phyloP scores from a whole-genome alignment of 2,329 filamentous ascomycete genomes.

The Podosphaera fusca region DNA sequence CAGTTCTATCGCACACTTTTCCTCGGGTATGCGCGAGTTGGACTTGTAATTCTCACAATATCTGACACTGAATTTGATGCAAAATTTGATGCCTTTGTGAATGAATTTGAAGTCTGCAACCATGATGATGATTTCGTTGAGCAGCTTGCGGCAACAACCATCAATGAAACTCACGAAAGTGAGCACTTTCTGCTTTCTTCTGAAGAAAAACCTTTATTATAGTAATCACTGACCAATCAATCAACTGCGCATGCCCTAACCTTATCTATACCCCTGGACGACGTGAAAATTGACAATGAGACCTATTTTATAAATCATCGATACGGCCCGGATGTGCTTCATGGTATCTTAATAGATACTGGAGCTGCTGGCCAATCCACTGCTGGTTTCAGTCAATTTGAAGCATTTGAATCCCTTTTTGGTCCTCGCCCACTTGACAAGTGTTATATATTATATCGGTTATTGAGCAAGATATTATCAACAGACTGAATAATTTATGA shows the following conservation, averaged over 20 bases:
- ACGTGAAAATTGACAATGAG: not conserved
- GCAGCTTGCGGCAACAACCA: not conserved
- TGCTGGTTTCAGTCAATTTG: not conserved
- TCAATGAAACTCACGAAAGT: not conserved
- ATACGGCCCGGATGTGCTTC: not conserved
- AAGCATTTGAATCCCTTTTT: not conserved
- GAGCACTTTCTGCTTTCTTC: not conserved
- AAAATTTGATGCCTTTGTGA: not conserved
- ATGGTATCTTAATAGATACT: not conserved
- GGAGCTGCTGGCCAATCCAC: conserved; percentile 1
- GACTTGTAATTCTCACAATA: too few relatives aligned
- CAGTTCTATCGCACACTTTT: too few relatives aligned
- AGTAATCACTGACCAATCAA: not conserved
- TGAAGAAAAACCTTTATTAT: not conserved
- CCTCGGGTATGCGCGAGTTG: too few relatives aligned
- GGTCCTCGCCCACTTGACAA: not conserved
- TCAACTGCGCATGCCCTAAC: not conserved
- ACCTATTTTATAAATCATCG: not conserved
- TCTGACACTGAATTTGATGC: not conserved
- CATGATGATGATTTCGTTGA: not conserved
- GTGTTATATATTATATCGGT: too few relatives aligned
- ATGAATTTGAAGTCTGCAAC: not conserved
- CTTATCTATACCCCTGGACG: not conserved
- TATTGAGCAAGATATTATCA: too few relatives aligned
- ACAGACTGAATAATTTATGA: too few relatives aligned